Base-by-base conservation (phyloP, 345 rosid species). In the Aegle marmelos region DNA sequence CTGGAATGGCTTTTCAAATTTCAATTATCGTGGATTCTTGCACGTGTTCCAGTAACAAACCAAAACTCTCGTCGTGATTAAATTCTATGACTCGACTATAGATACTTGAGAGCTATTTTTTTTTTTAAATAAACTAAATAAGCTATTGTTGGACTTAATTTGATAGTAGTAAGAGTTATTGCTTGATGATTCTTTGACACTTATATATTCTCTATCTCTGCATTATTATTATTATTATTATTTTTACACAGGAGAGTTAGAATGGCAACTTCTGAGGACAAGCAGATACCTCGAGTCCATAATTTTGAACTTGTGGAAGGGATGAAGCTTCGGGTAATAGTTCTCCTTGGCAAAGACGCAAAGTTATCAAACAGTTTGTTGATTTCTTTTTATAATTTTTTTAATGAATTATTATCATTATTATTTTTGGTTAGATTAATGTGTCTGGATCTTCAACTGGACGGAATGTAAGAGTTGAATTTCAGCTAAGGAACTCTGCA, bases 231-330 rank as follows among this genome's bases (percentile, higher is more conserved):
- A 22, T 31, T 21, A 27, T 27, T 50, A 56, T 45, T 50, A 50
- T 54, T 70, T 5, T 31, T 63, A 56, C 34, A 21, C 68, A 57
- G 80, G 13, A 65, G 74, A 82, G 81, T 54, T 79, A 28, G 31
- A 73, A 90, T 89, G 94, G 90, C 91, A 41, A 78, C 91, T 78
- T 69, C 87, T 6, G 81, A 82, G 58, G 24, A 73, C 74, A 74
- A 57, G 67, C 82, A 67, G 76, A 76, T 80, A 30, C 82, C 82
- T 53, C 64, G 82, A 77, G 66, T 78, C 61, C 84, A 81, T 54
- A 75, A 72, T 58, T 90, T 90, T 82, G 87, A 90, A 85, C 91
- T 89, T 21, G 78, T 86, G 62, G 91, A 86, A 75, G 90, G 89
- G 31, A 90, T 89, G 86, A 88, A 89, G 78, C 90, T 90, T 78